These are phyloP conservation scores for Chondrostereum purpureum DNA, from an alignment of 1,284 basidiomycete species.

Conservation along the genomic window DNA sequence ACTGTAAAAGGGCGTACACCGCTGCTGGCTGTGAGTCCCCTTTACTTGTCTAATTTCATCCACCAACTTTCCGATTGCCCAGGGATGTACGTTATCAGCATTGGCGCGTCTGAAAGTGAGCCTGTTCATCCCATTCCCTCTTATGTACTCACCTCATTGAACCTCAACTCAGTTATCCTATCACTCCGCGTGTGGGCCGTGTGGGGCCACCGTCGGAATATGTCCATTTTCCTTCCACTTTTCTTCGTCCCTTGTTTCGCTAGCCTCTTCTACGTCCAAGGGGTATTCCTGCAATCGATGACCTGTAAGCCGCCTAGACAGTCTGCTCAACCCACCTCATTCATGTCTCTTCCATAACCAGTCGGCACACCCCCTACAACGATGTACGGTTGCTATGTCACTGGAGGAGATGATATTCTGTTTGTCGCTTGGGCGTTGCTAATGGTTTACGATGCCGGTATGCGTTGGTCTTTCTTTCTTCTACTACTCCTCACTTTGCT, in stretches of 20 bases:
- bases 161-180: slow-evolving; percentile 9
- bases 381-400: slow-evolving; percentile 5
- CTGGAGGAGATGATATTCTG: slow-evolving; percentile 6
- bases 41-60: background rate
- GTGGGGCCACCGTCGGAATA: background rate
- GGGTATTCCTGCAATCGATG: slow-evolving; percentile 7
- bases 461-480: background rate
- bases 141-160: background rate
- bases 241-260: slow-evolving; percentile 5
- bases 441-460: slow-evolving; percentile 10
- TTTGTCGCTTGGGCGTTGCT: slow-evolving; percentile 7
- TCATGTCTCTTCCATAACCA: background rate
- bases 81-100: slow-evolving; percentile 9
- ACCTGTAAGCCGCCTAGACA: slow-evolving; percentile 1
- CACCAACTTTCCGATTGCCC: too few relatives aligned
- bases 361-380: slow-evolving; percentile 2
- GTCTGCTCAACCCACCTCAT: background rate
- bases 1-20: slow-evolving; percentile 1
- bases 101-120: slow-evolving; percentile 7
- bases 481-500: background rate
- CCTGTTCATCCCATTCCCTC: background rate
- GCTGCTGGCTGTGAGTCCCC: slow-evolving; percentile 5
- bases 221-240: slow-evolving; percentile 4
- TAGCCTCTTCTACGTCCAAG: slow-evolving; percentile 3
- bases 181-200: slow-evolving; percentile 7